Evolutionary conservation across 192 early-diverging fungal species (phyloP).

Genomic region (Phycomyces nitens): DNA sequence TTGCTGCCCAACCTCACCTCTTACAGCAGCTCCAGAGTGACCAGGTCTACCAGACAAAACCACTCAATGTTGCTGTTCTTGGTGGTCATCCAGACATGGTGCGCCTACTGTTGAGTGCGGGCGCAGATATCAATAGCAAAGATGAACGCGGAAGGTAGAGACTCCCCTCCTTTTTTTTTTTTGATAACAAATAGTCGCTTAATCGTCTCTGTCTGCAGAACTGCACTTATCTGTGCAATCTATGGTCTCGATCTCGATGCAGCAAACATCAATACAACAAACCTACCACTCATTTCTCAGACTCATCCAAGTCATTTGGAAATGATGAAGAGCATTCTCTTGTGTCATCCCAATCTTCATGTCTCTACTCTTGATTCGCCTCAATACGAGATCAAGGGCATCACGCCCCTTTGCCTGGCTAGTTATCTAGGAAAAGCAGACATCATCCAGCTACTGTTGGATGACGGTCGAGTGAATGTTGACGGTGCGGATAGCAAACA

Average conservation of each 20-base stretch:
- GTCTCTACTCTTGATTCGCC: constrained; percentile 51
- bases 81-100: constrained; percentile 58
- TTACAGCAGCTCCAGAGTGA: constrained; percentile 31
- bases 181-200: too few relatives aligned
- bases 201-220: constrained; percentile 35
- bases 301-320: constrained; percentile 48
- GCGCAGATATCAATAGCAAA: constrained; percentile 54
- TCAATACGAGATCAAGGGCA: constrained; percentile 59
- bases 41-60: constrained; percentile 45
- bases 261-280: constrained; percentile 49
- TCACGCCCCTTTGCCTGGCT: constrained; percentile 64
- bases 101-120: constrained; percentile 46
- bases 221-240: constrained; percentile 58
- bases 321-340: constrained; percentile 46
- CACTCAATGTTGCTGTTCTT: constrained; percentile 57
- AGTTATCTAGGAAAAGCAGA: constrained; percentile 63
- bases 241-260: constrained; percentile 56
- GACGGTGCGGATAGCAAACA: constrained; percentile 59
- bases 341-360: constrained; percentile 48
- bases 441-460: constrained; percentile 52
- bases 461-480: constrained; percentile 59
- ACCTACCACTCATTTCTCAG: constrained; percentile 51
- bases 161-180: background rate
- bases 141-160: constrained; percentile 62
- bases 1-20: constrained; percentile 24